These are phyloP conservation scores for Hericium erinaceus DNA, from an alignment of 768 basidiomycete genomes.

Conservation along the genomic window DNA sequence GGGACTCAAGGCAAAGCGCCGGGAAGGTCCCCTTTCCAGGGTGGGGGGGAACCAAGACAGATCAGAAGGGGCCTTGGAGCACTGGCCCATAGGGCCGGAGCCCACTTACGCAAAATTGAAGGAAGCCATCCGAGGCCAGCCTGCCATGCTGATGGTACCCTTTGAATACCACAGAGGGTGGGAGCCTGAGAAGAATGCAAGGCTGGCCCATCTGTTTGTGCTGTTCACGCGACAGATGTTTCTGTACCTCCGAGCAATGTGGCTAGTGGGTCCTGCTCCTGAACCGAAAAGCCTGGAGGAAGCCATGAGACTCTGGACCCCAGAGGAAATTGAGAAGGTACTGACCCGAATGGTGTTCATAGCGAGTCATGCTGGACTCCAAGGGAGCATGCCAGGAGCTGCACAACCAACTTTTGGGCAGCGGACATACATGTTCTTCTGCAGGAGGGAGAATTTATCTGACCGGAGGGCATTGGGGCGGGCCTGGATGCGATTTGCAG, in stretches of 20 bases:
- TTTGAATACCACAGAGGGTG: neutral
- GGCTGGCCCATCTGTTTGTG: neutral
- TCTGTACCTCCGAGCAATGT: neutral
- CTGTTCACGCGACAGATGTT: neutral
- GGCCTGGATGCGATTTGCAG: too few species aligned
- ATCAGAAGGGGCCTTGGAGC: too few species aligned
- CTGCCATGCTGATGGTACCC: neutral
- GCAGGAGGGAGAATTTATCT: too few species aligned
- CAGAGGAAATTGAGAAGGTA: neutral
- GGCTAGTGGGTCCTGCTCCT: neutral
- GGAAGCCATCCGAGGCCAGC: neutral
- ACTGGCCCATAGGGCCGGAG: neutral
- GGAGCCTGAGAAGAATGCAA: neutral
- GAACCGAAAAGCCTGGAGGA: neutral
- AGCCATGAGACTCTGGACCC: neutral
- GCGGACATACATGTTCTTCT: neutral
- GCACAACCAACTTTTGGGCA: neutral
- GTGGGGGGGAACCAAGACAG: neutral
- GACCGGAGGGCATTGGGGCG: too few species aligned
- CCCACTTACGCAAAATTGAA: neutral
- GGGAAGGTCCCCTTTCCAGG: neutral
- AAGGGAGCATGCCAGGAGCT: neutral
- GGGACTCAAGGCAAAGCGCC: neutral
- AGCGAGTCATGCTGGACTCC: neutral
- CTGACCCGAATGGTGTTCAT: neutral